Base-by-base conservation (phyloP, 2,329 filamentous ascomycete species). In the Teratosphaeria nubilosa region DNA sequence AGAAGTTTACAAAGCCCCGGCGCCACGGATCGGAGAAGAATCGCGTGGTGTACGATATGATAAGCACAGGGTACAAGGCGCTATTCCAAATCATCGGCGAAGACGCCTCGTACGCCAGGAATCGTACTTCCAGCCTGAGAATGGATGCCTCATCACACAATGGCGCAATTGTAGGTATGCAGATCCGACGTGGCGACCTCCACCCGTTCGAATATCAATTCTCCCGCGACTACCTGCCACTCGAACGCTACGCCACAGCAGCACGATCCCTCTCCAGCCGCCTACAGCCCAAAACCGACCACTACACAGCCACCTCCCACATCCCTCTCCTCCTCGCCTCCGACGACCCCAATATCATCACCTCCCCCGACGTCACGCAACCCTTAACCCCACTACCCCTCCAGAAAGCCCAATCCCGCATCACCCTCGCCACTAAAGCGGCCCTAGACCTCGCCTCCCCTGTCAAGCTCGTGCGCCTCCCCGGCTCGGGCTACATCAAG, bases 161-260 rank as follows among this genome's bases (percentile, higher is more conserved):
- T 25, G 80, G 81, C 54, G 78, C 82, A 16, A 76, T 82, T 32
- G 76, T 95, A 45, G 90, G 88, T 24, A 73, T 94, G 55, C 91
- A 95, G 64, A 82, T 95, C 59, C 87, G 90, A 13, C 87, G 86
- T 57, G 90, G 90, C 30, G 90, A 95, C 70, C 78, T 83, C 9
- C 88, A 90, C 64, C 90, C 90, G 0, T 78, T 84, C 58, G 88
- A 92, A 70, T 92, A 91, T 72, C 86, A 91, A 70, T 92, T 91
- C 73, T 80, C 82, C 51, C 81, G 85, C 57, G 86, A 87, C 31
- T 95, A 95, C 68, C 83, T 95, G 20, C 91, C 91, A 0, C 77
- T 89, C 0, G 81, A 86, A 56, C 74, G 82, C 25, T 95, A 90
- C 69, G 75, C 79, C 31, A 78, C 84, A 58, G 80, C 76, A n/a